phyloP scores from a whole-genome alignment of 768 basidiomycete genomes.

The Clathrus columnatus region DNA sequence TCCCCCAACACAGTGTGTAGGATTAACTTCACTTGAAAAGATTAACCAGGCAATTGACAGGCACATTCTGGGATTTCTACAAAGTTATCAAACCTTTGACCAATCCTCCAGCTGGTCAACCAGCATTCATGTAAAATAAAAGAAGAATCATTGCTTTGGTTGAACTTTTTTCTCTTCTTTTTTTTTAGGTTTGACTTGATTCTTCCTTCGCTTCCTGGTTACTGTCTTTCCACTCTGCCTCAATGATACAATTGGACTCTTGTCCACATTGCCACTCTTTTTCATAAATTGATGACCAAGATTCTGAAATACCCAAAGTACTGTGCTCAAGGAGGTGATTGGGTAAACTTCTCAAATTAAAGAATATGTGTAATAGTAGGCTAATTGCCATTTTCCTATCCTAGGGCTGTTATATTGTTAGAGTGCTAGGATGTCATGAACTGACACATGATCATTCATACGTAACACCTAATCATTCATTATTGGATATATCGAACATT shows the following conservation, averaged over 20 bases:
- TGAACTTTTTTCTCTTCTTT: neutral
- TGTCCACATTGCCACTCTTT: slow-evolving; percentile 11
- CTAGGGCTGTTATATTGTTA: too few relatives aligned
- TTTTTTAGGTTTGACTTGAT: slow-evolving; percentile 13
- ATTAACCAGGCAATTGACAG: neutral
- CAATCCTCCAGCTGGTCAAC: slow-evolving; percentile 9
- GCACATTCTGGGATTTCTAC: slow-evolving; percentile 16
- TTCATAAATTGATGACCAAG: slow-evolving; percentile 14
- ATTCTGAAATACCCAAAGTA: slow-evolving; percentile 14
- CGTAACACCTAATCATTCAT: too few relatives aligned
- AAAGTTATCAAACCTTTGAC: slow-evolving; percentile 14
- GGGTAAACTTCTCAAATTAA: slow-evolving; percentile 8
- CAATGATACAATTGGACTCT: slow-evolving; percentile 9
- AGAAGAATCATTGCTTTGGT: neutral
- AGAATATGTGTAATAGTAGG: too few relatives aligned
- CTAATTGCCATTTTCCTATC: too few relatives aligned
- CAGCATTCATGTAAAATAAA: slow-evolving; percentile 8
- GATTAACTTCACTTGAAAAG: too few relatives aligned
- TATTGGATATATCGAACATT: too few relatives aligned
- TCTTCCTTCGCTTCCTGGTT: slow-evolving; percentile 16
- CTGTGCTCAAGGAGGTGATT: slow-evolving; percentile 15
- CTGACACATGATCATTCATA: too few relatives aligned
- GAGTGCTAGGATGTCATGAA: too few relatives aligned
- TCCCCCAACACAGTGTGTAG: too few relatives aligned
- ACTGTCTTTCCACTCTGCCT: slow-evolving; percentile 13